A percentile compares a stretch with the other conserved stretches of the same genome.
phyloP scores from a whole-genome alignment of 2,329 filamentous ascomycete genomes.

The Penicillium sp. region DNA sequence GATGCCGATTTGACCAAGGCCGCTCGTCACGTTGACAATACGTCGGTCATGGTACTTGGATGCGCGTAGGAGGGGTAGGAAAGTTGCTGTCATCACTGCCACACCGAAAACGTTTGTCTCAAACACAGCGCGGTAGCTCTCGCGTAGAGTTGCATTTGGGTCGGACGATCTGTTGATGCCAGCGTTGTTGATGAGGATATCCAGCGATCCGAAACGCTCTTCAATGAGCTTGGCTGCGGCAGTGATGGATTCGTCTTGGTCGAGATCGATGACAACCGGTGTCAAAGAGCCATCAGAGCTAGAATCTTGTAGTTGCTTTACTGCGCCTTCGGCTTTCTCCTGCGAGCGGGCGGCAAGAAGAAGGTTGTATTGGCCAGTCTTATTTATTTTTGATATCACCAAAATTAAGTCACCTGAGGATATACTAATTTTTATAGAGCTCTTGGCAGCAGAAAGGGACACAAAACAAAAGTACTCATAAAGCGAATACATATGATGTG shows the following conservation, averaged over 20 bases:
- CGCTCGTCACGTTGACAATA: conserved; percentile 13
- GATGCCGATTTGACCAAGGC: conserved; percentile 6
- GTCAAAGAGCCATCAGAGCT: not conserved
- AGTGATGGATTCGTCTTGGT: not conserved
- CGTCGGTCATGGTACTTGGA: conserved; percentile 12
- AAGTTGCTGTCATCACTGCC: not conserved
- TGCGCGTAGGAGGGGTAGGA: conserved; percentile 7
- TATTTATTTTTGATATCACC: no score
- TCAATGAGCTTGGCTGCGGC: not conserved
- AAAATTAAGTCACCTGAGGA: no score
- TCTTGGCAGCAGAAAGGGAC: no score
- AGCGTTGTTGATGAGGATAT: not conserved
- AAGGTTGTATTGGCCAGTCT: not conserved
- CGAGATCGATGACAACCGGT: not conserved
- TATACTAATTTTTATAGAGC: no score
- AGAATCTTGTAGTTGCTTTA: not conserved
- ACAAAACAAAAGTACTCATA: no score
- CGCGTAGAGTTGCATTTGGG: not conserved
- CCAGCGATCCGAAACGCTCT: not conserved
- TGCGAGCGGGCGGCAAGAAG: not conserved
- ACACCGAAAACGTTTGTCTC: not conserved
- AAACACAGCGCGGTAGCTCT: not conserved
- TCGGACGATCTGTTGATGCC: not conserved
- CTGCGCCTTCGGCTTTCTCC: not conserved
- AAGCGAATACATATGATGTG: no score